A percentile compares a stretch with the other conserved stretches of the same genome.
These are phyloP conservation scores for Starmerella vitae DNA, from an alignment of 805 yeast genomes.

Conservation along the genomic window DNA sequence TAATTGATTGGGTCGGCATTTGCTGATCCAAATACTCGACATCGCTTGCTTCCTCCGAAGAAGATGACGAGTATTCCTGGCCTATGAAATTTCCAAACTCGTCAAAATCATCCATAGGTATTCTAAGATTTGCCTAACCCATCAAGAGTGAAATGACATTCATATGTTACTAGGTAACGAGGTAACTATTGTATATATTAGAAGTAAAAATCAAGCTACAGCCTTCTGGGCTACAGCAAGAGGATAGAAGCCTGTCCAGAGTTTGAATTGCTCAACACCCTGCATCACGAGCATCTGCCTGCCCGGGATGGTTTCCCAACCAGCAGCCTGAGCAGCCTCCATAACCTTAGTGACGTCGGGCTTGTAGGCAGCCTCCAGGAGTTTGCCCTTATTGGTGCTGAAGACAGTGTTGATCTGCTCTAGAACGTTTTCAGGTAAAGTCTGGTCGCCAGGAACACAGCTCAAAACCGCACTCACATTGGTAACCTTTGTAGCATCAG, in stretches of 20 bases:
- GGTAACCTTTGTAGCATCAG: conserved; percentile 30
- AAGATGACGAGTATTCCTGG: conserved; percentile 20
- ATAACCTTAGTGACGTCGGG: conserved; percentile 79
- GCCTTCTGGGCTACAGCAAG: conserved; percentile 20
- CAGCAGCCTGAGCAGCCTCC: conserved; percentile 51
- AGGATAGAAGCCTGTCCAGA: conserved; percentile 42
- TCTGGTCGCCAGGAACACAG: conserved; percentile 20
- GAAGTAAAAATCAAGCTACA: conserved; percentile 7
- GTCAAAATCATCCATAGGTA: conserved; percentile 20
- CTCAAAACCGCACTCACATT: conserved; percentile 33
- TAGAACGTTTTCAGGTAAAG: conserved; percentile 10
- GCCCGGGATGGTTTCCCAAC: conserved; percentile 83
- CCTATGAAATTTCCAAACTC: conserved; percentile 29
- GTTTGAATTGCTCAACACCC: conserved; percentile 73
- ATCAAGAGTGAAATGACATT: too few relatives aligned
- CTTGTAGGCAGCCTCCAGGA: conserved; percentile 90
- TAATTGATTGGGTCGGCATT: conserved; percentile 37
- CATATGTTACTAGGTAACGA: too few relatives aligned
- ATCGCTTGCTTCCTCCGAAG: conserved; percentile 10
- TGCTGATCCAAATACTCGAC: conserved; percentile 32
- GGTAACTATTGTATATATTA: too few relatives aligned
- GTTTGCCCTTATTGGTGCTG: conserved; percentile 30
- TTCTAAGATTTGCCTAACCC: too few relatives aligned
- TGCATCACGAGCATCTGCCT: conserved; percentile 85
- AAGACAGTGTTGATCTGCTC: conserved; percentile 19